phyloP scores from a whole-genome alignment of 176 grass and related monocot genomes.

The Dendrocalamus sinicus region DNA sequence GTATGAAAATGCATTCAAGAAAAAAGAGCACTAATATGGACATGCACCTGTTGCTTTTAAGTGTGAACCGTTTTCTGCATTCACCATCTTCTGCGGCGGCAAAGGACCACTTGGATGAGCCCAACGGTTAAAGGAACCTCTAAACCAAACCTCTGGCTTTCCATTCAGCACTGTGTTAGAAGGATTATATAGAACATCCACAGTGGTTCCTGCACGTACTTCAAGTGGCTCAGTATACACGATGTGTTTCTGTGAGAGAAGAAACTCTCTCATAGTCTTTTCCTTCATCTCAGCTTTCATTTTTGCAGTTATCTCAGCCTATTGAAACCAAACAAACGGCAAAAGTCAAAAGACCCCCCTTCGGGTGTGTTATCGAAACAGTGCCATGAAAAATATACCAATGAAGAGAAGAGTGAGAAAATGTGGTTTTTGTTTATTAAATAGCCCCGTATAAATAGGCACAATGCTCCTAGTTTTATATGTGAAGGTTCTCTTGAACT shows the following conservation, averaged over 20 bases:
- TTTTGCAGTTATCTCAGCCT: constrained; percentile 71
- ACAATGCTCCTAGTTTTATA: constrained; percentile 1
- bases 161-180: constrained; percentile 86
- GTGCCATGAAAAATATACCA: background rate
- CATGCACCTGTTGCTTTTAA: constrained; percentile 70
- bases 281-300: constrained; percentile 86
- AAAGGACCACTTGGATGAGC: constrained; percentile 75
- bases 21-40: background rate
- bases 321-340: constrained; percentile 39
- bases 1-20: constrained; percentile 14
- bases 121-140: constrained; percentile 93
- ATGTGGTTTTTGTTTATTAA: background rate
- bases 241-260: constrained; percentile 93
- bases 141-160: constrained; percentile 88
- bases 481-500: constrained; percentile 33
- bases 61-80: constrained; percentile 64
- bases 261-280: constrained; percentile 76
- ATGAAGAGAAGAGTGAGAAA: background rate
- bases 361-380: constrained; percentile 13
- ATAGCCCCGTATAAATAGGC: constrained; percentile 11
- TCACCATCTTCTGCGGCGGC: constrained; percentile 83
- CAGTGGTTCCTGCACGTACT: constrained; percentile 69
- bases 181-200: constrained; percentile 88
- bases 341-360: constrained; percentile 6
- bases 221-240: constrained; percentile 94